phyloP scores from a whole-genome alignment of 1,284 basidiomycete genomes.

The Microbotryum intermedium region DNA sequence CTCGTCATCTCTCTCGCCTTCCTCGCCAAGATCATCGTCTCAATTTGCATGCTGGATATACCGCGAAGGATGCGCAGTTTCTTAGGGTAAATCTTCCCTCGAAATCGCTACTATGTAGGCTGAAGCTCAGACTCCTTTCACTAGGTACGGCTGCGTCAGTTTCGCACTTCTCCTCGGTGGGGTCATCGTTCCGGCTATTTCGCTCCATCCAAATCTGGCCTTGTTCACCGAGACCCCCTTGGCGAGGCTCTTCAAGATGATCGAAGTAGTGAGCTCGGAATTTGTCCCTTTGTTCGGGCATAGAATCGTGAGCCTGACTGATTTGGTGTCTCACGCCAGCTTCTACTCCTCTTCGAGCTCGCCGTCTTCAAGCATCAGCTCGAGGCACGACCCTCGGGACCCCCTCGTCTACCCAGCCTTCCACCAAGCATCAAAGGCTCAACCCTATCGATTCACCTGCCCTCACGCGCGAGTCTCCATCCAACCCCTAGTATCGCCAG shows the following conservation, averaged over 20 bases:
- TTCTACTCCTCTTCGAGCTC: conserved; percentile 4
- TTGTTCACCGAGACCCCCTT: conserved; percentile 1
- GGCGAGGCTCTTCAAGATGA: neutral
- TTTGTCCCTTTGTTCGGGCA: neutral
- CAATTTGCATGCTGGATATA: neutral
- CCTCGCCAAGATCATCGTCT: neutral
- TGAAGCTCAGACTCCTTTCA: neutral
- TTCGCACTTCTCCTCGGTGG: neutral
- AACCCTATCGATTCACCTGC: neutral
- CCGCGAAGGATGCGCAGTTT: neutral
- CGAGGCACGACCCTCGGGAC: neutral
- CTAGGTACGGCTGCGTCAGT: neutral
- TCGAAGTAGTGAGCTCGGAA: neutral
- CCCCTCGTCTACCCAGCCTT: neutral
- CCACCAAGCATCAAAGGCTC: neutral
- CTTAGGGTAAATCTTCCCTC: neutral
- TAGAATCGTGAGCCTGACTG: neutral
- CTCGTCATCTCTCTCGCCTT: neutral
- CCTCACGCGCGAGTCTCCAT: no score
- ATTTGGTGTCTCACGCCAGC: neutral
- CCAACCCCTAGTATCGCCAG: no score
- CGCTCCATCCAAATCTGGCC: neutral
- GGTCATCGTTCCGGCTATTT: neutral
- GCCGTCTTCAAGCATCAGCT: neutral
- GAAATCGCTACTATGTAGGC: neutral